Evolutionary conservation across 495 filamentous ascomycete species (phyloP), one percentile per base, ranked within the genome.

Genomic region (Sphaerosporella brunnea): DNA sequence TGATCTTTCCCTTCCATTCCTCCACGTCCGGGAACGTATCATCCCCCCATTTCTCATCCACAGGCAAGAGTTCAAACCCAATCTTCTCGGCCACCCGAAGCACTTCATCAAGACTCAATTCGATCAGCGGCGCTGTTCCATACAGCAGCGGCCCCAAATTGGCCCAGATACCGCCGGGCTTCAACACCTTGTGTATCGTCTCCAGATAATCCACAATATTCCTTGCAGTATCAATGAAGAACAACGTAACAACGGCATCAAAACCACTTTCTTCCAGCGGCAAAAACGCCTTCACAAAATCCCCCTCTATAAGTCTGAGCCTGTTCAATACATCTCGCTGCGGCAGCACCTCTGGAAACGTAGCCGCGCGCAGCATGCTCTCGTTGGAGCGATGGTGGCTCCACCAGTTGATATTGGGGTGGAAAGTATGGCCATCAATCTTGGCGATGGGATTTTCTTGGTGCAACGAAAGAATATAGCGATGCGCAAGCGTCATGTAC

Each of bases 211-310:
- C 72, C 45, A 95, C 79, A 21, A 95, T 57, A 60, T 96, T 94
- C 15, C 87, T 85, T 21, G 90, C 90, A 2, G 90, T 97, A 62
- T 97, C 92, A 24, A 97, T 80, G 67, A 96, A 97, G 62, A 95
- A 97, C 2, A 93, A 81, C 2, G 80, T 82, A 0, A 80, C 75
- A 2, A 97, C 85, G 0, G 78, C 86, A 58, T 93, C 79, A 62
- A 84, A 95, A 0, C 56, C 56, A 1, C 69, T 73, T 23, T 63
- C 63, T 39, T 82, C 71, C 15, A 68, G 16, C 13, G 48, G 35
- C 40, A 52, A 26, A 48, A 65, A 65, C 15, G 45, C 47, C 8
- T 44, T 63, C 0, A 66, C 65, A 46, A 71, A 70, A 47, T 70
- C 66, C 3, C 67, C 68, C 43, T 70, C 68, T 26, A 68, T 54